Evolutionary conservation across 2,329 filamentous ascomycete species (phyloP).

Genomic region (Coleophoma cylindrospora): DNA sequence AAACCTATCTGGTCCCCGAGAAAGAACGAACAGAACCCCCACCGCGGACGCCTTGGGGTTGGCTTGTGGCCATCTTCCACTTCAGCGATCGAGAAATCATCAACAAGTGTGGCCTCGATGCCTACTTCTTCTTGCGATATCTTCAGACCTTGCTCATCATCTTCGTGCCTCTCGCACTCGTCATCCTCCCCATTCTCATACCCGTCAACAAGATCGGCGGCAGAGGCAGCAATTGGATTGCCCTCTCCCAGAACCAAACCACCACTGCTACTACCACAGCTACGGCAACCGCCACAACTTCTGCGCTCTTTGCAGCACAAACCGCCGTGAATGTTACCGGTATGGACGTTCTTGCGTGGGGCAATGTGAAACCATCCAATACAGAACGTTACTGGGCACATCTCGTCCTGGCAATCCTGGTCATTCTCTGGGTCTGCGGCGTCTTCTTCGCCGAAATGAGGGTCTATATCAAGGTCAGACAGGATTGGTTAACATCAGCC

Average conservation of each 20-base stretch:
- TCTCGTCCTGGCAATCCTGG: constrained; percentile 69
- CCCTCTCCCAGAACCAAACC: constrained; percentile 30
- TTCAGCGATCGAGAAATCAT: constrained; percentile 78
- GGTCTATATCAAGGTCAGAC: constrained; percentile 87
- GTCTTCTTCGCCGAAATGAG: constrained; percentile 83
- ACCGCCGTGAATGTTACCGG: constrained; percentile 38
- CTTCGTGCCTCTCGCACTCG: constrained; percentile 73
- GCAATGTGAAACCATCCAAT: constrained; percentile 68
- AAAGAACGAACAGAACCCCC: constrained; percentile 76
- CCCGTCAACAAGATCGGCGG: constrained; percentile 78
- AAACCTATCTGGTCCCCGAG: constrained; percentile 82
- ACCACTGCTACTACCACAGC: constrained; percentile 1
- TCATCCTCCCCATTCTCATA: constrained; percentile 81
- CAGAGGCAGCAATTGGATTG: constrained; percentile 38
- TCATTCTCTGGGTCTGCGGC: constrained; percentile 79
- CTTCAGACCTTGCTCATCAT: constrained; percentile 82
- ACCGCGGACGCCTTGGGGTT: constrained; percentile 47
- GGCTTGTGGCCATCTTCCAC: constrained; percentile 56
- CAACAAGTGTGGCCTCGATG: constrained; percentile 90
- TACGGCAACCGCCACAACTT: constrained; percentile 3
- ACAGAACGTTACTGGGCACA: constrained; percentile 78
- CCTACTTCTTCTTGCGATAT: constrained; percentile 96
- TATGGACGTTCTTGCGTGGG: constrained; percentile 80
- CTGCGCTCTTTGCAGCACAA: constrained; percentile 7
- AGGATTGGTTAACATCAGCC: constrained; percentile 90